phyloP scores from a whole-genome alignment of 2,329 filamentous ascomycete species.

The Annulohypoxylon truncatum region DNA sequence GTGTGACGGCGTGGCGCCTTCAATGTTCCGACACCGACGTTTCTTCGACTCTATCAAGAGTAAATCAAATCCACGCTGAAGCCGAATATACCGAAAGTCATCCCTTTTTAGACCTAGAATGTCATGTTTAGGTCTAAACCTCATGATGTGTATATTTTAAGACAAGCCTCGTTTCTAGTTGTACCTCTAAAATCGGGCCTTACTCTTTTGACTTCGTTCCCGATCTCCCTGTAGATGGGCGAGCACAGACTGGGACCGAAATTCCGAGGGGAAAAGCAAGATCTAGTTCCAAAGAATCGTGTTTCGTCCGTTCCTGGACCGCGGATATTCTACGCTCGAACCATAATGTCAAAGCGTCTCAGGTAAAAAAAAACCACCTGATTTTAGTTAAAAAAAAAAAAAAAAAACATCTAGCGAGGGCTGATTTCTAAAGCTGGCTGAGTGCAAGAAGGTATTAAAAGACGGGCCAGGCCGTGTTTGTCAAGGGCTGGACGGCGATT shows the following conservation, averaged over 20 bases:
- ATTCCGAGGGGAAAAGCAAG: conserved; percentile 15
- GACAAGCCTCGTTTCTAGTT: conserved; percentile 5
- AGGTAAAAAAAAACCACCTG: not conserved
- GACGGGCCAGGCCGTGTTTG: conserved; percentile 17
- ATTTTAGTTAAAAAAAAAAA: no score
- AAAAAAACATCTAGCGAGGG: no score
- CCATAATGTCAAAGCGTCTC: not conserved
- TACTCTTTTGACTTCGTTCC: not conserved
- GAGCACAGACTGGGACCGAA: conserved; percentile 8
- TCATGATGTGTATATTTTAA: not conserved
- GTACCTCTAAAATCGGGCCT: not conserved
- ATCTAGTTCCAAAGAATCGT: conserved; percentile 6
- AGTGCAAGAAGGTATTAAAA: not conserved
- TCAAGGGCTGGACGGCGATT: conserved; percentile 8
- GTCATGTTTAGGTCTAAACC: not conserved
- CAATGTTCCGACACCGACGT: not conserved
- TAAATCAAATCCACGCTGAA: not conserved
- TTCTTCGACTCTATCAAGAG: not conserved
- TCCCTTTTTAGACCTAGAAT: not conserved
- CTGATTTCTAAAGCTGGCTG: not conserved
- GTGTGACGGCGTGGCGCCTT: conserved; percentile 12
- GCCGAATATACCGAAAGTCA: not conserved
- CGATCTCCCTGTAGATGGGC: conserved; percentile 2
- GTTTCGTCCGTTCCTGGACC: conserved; percentile 6
- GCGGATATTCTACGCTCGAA: conserved; percentile 2